Evolutionary conservation across 2,329 filamentous ascomycete genomes (phyloP).

Genomic region (Ceratocystis papillata): DNA sequence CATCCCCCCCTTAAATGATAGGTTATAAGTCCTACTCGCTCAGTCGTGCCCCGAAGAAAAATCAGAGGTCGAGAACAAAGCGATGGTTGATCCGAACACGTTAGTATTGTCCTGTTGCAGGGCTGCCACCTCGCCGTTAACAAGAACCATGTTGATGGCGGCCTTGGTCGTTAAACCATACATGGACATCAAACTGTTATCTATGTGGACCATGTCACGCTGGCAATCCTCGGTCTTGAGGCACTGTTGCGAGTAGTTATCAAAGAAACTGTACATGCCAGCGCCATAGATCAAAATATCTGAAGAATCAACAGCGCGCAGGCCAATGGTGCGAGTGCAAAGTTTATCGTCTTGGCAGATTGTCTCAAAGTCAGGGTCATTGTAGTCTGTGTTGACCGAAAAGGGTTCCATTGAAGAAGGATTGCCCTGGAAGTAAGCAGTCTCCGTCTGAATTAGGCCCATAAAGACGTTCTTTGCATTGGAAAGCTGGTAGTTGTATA

Average conservation of each 20-base stretch:
- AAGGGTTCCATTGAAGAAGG: slow-evolving; percentile 61
- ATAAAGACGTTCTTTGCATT: slow-evolving; percentile 72
- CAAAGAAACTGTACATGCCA: slow-evolving; percentile 72
- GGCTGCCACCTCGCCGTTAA: slow-evolving; percentile 45
- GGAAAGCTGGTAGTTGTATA: slow-evolving; percentile 77
- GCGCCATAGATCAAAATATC: slow-evolving; percentile 61
- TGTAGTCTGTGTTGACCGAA: slow-evolving; percentile 44
- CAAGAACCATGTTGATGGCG: slow-evolving; percentile 58
- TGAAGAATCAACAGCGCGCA: slow-evolving; percentile 46
- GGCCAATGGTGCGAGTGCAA: slow-evolving; percentile 60
- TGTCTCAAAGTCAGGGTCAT: slow-evolving; percentile 57
- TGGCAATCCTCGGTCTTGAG: slow-evolving; percentile 60
- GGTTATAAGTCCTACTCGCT: neutral
- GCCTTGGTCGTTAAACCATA: slow-evolving; percentile 67
- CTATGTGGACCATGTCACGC: slow-evolving; percentile 63
- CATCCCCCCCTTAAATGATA: no score
- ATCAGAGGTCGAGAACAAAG: slow-evolving; percentile 35
- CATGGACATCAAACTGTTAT: slow-evolving; percentile 52
- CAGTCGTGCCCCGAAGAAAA: neutral
- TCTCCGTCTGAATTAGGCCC: slow-evolving; percentile 78
- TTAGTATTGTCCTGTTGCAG: slow-evolving; percentile 53
- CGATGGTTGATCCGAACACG: slow-evolving; percentile 53
- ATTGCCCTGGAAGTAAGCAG: slow-evolving; percentile 78
- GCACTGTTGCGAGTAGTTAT: slow-evolving; percentile 67
- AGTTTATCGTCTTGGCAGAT: slow-evolving; percentile 37